A percentile compares a stretch with the other conserved stretches of the same genome.
Evolutionary conservation across 169 alveolate genomes (phyloP).

Genomic region (Plasmodium cynomolgi): DNA sequence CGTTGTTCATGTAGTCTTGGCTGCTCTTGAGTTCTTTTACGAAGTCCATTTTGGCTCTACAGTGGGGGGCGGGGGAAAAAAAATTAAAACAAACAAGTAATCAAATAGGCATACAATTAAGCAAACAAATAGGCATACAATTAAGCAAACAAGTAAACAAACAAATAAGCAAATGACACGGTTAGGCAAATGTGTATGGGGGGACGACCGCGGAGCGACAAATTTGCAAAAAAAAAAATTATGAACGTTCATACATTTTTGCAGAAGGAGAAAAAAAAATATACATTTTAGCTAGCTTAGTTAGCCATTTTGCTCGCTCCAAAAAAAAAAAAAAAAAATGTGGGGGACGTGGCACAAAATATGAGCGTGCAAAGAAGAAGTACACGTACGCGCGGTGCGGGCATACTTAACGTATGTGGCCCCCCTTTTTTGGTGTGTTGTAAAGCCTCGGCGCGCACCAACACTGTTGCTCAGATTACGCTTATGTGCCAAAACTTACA

Average conservation of each 20-base stretch:
- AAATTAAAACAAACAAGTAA: background rate
- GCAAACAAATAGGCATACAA: too few relatives aligned
- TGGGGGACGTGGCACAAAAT: background rate
- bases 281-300: background rate
- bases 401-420: background rate
- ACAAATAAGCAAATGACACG: background rate
- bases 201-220: background rate
- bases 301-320: background rate
- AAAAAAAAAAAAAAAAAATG: background rate
- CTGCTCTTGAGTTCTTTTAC: slow-evolving; percentile 51
- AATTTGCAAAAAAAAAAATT: background rate
- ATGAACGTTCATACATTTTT: slow-evolving; percentile 13
- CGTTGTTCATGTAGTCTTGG: slow-evolving; percentile 78
- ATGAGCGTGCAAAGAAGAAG: too few relatives aligned
- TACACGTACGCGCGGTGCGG: background rate
- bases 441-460: background rate
- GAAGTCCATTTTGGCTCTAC: slow-evolving; percentile 39
- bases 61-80: background rate
- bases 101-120: too few relatives aligned
- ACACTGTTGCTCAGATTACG: background rate
- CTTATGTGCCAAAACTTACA: background rate
- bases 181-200: background rate
- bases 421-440: background rate
- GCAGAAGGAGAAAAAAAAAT: slow-evolving; percentile 1
- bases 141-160: background rate